phyloP scores from a whole-genome alignment of 371 early-diverging fungal species.

The Coemansia sp. region DNA sequence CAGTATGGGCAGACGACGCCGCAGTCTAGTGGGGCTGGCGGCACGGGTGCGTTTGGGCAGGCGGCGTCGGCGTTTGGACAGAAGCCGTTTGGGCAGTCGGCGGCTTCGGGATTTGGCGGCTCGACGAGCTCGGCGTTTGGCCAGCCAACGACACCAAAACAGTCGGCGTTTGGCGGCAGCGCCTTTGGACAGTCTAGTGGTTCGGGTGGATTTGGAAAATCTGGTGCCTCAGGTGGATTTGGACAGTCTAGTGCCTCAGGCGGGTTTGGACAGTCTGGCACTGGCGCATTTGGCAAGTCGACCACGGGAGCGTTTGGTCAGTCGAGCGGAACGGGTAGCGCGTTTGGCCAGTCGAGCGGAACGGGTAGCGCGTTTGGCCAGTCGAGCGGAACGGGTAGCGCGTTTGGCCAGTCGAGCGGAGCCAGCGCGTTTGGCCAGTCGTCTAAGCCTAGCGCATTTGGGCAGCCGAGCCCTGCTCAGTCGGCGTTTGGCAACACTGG shows the following conservation, averaged over 20 bases:
- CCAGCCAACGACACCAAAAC: neutral
- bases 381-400: neutral
- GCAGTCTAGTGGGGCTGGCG: neutral
- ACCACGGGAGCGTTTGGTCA: neutral
- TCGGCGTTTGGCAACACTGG: conserved; percentile 8
- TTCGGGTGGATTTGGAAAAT: neutral
- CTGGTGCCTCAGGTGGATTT: neutral
- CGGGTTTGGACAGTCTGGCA: neutral
- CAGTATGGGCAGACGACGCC: conserved; percentile 9
- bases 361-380: neutral
- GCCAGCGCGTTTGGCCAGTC: conserved; percentile 10
- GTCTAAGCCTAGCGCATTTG: neutral
- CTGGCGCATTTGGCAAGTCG: neutral
- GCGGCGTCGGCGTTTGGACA: conserved; percentile 6
- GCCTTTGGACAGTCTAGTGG: neutral
- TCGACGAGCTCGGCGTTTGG: neutral
- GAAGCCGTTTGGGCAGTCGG: neutral
- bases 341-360: neutral
- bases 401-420: neutral
- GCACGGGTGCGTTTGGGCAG: conserved; percentile 4
- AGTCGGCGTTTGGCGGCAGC: neutral
- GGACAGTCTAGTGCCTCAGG: neutral
- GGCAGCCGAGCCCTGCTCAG: neutral
- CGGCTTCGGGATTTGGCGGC: neutral
- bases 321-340: neutral